Evolutionary conservation across 192 early-diverging fungal species (phyloP).

Genomic region (Podila epigama): DNA sequence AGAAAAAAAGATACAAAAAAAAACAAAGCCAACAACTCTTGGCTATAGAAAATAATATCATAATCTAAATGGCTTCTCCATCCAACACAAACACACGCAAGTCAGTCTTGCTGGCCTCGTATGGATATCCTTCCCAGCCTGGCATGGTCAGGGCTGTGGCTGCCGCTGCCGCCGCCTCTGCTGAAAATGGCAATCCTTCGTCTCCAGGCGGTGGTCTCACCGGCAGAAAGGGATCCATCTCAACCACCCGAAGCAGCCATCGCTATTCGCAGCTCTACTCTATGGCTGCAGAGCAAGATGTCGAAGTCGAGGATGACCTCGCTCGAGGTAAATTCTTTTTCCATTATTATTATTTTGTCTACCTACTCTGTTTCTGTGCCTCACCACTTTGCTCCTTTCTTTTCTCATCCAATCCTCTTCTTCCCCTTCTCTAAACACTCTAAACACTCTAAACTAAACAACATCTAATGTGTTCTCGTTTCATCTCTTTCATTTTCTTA

Average conservation of each 20-base stretch:
- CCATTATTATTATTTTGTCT: slow-evolving; percentile 8
- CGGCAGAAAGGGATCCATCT: slow-evolving; percentile 43
- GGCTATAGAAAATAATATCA: too few species aligned
- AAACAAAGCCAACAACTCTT: too few species aligned
- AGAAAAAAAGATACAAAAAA: too few species aligned
- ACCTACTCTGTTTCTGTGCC: background rate
- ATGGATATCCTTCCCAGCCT: slow-evolving; percentile 48
- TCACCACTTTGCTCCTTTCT: slow-evolving; percentile 7
- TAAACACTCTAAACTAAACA: background rate
- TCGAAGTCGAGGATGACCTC: slow-evolving; percentile 92
- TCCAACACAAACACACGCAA: slow-evolving; percentile 42
- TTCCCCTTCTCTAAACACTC: slow-evolving; percentile 2
- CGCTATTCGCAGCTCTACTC: slow-evolving; percentile 82
- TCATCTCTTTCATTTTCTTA: slow-evolving; percentile 10
- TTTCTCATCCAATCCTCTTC: slow-evolving; percentile 5
- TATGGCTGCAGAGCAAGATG: slow-evolving; percentile 90
- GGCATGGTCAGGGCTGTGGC: slow-evolving; percentile 47
- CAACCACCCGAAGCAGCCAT: slow-evolving; percentile 65
- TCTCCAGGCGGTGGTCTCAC: slow-evolving; percentile 29
- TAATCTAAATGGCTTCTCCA: slow-evolving; percentile 29
- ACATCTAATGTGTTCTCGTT: too few species aligned
- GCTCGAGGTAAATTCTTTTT: slow-evolving; percentile 73
- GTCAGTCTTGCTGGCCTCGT: slow-evolving; percentile 39
- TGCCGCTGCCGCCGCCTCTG: slow-evolving; percentile 37
- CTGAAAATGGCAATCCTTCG: slow-evolving; percentile 1